Evolutionary conservation across 2,329 filamentous ascomycete species (phyloP), one percentile per base, ranked within the genome.

Genomic region (Tothia fuscella): DNA sequence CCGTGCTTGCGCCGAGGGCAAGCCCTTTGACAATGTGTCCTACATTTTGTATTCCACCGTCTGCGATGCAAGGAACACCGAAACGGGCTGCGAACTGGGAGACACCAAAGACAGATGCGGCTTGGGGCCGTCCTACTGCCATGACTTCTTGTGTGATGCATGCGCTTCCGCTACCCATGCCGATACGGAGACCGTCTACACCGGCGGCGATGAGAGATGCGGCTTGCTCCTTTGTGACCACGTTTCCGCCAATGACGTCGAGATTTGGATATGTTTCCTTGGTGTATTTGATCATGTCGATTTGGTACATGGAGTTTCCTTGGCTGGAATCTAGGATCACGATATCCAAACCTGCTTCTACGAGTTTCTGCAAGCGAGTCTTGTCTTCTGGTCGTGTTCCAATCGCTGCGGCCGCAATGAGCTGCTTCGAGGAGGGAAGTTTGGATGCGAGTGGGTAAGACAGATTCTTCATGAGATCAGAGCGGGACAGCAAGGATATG

Each of bases 101-200:
- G 54, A 98, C 91, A 52, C 80, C 84, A 71, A 83, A 87, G 46
- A 98, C 89, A 32, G 91, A 80, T 21, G 88, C 85, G 31, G 93
- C 91, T 67, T 98, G 91, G 44, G 91, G 91, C 55, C 91, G 82
- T 46, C 93, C 91, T 38, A 98, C 89, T 52, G 91, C 91, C 91
- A 98, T 98, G 59, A 98, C 93, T 68, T 98, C 91, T 67, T 98
- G 91, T 43, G 91, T 98, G 55, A 98, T 98, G 66, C 91, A 98
- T 58, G 91, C 91, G 58, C 85, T 93, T 58, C 91, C 91, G 59
- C 86, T 93, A 53, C 91, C 91, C 91, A 98, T 98, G 60, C 91
- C 91, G 58, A 98, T 98, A 60, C 91, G 85, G 53, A 98, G 77
- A 61, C 91, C 93, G 60, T 98, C 91, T 45, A 85, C 89, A 59